Evolutionary conservation across 768 basidiomycete species (phyloP), one percentile per base, ranked within the genome.

Genomic region (Obba rivulosa): DNA sequence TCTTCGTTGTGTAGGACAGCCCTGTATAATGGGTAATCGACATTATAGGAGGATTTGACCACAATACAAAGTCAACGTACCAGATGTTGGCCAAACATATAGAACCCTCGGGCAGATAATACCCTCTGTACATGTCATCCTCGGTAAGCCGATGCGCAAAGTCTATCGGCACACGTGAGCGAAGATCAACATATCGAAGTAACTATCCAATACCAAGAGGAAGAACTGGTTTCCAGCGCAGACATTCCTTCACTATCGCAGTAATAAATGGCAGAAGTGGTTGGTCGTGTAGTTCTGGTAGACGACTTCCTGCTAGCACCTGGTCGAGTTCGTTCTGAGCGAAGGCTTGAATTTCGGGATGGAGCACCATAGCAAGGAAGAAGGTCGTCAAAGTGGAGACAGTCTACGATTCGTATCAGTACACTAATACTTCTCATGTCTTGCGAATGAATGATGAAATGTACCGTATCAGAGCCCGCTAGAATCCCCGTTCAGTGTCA

Each of bases 271-370:
- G 58, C n/a, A 60, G 52, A 20, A 42, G 43, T 5, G 45, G 49
- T 36, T 44, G 41, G 36, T 62, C 61, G n/a, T 57, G 58, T 16
- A 57, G 46, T 10, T 57, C 52, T 7, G 53, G 51, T 14, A 57
- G 43, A 1, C 73, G 61, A 43, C 68, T 66, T 9, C 34, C 41
- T 16, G 73, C 74, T 10, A 72, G 54, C 2, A 72, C 69, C 2
- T 57, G 49, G 48, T 75, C 72, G 3, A 76, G 59, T 48, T 76
- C 74, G 8, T 59, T 61, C 42, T 73, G 73, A n/a, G 72, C 73
- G 46, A 64, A 70, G 23, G 49, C 51, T 45, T 63, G 64, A 0
- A 69, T 63, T 2, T 70, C 67, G 0, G 72, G 74, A 49, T 70
- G 60, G 7, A 71, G 60, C 0, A 63, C 52, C 56, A 70, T 68